Conservation (phyloP, 495 filamentous ascomycete genomes). For the Aspergillus leporis region DNA sequence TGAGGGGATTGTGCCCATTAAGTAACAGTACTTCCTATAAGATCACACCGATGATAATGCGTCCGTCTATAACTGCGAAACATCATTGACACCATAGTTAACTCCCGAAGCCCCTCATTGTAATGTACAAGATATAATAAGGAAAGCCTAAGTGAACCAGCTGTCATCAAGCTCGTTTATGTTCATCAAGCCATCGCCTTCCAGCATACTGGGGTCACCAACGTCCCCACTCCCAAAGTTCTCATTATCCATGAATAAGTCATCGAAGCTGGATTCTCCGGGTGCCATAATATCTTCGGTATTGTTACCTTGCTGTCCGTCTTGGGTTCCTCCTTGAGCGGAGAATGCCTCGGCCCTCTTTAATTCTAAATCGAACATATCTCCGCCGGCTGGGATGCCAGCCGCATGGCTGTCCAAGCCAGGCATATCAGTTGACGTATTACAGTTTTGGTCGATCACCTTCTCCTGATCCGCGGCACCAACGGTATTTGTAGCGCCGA, state of each 20-base stretch:
- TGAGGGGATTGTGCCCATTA: not conserved
- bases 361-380: constrained; percentile 45
- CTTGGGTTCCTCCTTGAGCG: constrained; percentile 2
- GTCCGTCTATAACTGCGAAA: not conserved
- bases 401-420: constrained; percentile 33
- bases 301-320: constrained; percentile 9
- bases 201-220: constrained; percentile 40
- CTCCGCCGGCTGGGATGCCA: constrained; percentile 37
- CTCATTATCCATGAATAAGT: constrained; percentile 50
- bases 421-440: constrained; percentile 27
- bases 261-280: constrained; percentile 52
- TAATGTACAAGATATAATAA: not conserved
- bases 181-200: constrained; percentile 44
- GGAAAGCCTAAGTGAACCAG: constrained; percentile 39
- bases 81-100: not conserved
- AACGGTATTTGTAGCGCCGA: constrained; percentile 24
- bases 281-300: constrained; percentile 45
- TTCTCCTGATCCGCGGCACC: constrained; percentile 22
- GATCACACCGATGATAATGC: not conserved
- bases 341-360: constrained; percentile 29
- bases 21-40: not conserved
- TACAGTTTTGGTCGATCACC: constrained; percentile 19
- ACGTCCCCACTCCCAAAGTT: constrained; percentile 34
- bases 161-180: constrained; percentile 47
- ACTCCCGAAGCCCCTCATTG: not conserved